Base-by-base conservation (phyloP, 805 yeast species). In the Candida nonsorbophila region DNA sequence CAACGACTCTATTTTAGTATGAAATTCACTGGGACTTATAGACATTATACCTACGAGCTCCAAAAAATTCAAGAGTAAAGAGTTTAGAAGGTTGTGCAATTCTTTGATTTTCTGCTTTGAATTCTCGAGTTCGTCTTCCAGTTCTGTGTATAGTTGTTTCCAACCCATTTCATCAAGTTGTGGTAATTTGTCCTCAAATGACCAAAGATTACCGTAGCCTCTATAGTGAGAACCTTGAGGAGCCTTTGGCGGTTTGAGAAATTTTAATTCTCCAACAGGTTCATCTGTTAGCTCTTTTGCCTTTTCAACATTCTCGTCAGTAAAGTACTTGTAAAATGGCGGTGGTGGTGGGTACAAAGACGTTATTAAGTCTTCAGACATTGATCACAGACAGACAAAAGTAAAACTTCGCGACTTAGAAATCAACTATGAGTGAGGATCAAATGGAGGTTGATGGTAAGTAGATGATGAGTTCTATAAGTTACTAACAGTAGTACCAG, bases 291-390 rank as follows among this genome's bases (percentile, higher is more conserved):
- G 45, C 19, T 36, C 41, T 14, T 54, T 50, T 16, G 70, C 58
- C 45, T 65, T 68, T 13, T 53, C 60, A n/a, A 74, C 41, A 47
- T 87, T 86, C 35, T 74, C 84, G 3, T 61, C 48, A 0, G 95
- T 84, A 62, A 85, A 90, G 45, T 69, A 74, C 49, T 77, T 74
- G 41, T 76, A 72, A 48, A 75, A 85, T 6, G 84, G 83, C 6
- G 98, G 98, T 2, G 98, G 97, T 1, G 94, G 94, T 2, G 98
- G 98, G 43, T 84, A 92, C 23, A 90, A 66, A 5, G 95, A 77
- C 10, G 95, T 49, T 31, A 65, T 63, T 32, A 63, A 42, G 28
- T 64, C 44, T 32, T 39, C 44, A 7, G 40, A 25, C 38, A 36
- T 38, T 3, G 5, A 14, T 16, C 11, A 11, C 7, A 9, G 9